Percentiles rank a stretch among this genome's conserved stretches.
Conservation (phyloP, 192 early-diverging fungal species). For the Backusella macrospora region DNA sequence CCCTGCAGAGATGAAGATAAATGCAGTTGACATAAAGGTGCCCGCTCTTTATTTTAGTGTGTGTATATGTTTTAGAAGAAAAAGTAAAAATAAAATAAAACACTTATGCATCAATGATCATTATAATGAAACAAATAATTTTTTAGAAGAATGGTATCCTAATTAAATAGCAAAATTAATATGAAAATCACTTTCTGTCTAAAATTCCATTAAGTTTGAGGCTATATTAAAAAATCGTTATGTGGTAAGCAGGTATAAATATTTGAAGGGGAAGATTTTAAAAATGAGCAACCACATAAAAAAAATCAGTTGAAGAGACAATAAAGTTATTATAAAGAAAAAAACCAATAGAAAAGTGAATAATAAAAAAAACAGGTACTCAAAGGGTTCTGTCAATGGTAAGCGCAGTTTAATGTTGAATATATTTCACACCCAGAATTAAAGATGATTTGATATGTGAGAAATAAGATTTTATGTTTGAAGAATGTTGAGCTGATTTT, state of each 20-base stretch:
- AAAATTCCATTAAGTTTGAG: conserved; percentile 3
- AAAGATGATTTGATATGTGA: not conserved
- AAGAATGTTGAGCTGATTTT: not conserved
- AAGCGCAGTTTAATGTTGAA: not conserved
- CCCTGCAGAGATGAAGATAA: not conserved
- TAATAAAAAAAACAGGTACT: not conserved
- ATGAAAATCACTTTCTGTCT: not conserved
- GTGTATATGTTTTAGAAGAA: not conserved
- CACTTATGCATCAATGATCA: not conserved
- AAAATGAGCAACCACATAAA: conserved; percentile 4
- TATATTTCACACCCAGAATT: conserved; percentile 1
- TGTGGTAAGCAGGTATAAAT: not conserved
- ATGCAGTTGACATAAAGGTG: conserved; percentile 6
- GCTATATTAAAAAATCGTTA: not conserved
- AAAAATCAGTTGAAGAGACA: not conserved
- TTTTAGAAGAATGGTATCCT: not conserved
- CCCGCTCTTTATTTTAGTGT: not conserved
- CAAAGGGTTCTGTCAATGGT: not conserved
- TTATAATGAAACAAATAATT: not conserved
- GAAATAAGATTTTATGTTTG: not conserved
- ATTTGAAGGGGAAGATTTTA: conserved; percentile 7
- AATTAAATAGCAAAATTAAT: not conserved
- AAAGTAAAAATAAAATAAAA: not conserved
- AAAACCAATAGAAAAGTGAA: not conserved
- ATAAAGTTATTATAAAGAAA: not conserved